Percentiles rank a stretch among this genome's conserved stretches.
Evolutionary conservation across 139 green algal species (phyloP).

Genomic region (Asterochloris sp.): DNA sequence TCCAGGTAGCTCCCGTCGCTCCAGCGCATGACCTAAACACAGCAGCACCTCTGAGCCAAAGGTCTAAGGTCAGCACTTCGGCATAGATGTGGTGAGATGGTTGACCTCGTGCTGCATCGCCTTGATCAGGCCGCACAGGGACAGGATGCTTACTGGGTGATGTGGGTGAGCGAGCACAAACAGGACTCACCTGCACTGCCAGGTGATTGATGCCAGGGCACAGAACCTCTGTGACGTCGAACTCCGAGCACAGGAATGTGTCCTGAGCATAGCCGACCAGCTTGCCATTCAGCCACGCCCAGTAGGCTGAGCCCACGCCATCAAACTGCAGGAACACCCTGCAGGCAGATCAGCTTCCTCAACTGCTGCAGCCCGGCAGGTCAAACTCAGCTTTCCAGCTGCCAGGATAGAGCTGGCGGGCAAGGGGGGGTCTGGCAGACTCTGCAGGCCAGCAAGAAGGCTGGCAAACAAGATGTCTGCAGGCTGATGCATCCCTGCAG

Average conservation of each 20-base stretch:
- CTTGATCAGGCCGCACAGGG: neutral
- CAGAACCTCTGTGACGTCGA: conserved; percentile 76
- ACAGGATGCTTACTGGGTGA: neutral
- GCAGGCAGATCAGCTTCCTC: neutral
- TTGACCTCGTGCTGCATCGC: neutral
- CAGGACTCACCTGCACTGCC: conserved; percentile 56
- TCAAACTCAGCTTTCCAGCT: neutral
- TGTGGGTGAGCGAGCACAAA: neutral
- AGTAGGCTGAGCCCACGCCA: conserved; percentile 82
- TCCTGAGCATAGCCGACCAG: conserved; percentile 90
- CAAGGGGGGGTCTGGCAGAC: neutral
- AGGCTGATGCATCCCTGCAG: too few species aligned
- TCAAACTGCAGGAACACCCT: conserved; percentile 81
- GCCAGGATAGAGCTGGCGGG: neutral
- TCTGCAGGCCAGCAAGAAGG: neutral
- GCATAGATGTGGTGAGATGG: too few species aligned
- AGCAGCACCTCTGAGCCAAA: too few species aligned
- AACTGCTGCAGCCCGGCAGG: neutral
- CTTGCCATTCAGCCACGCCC: conserved; percentile 88
- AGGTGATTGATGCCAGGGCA: conserved; percentile 52
- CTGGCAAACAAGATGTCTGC: neutral
- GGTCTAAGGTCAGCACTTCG: too few species aligned
- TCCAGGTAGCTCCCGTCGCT: conserved; percentile 96
- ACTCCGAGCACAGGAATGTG: conserved; percentile 88
- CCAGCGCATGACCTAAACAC: conserved; percentile 79